These are phyloP conservation scores for Sarocladium kiliense DNA, from an alignment of 2,329 filamentous ascomycete species.

Conservation along the genomic window DNA sequence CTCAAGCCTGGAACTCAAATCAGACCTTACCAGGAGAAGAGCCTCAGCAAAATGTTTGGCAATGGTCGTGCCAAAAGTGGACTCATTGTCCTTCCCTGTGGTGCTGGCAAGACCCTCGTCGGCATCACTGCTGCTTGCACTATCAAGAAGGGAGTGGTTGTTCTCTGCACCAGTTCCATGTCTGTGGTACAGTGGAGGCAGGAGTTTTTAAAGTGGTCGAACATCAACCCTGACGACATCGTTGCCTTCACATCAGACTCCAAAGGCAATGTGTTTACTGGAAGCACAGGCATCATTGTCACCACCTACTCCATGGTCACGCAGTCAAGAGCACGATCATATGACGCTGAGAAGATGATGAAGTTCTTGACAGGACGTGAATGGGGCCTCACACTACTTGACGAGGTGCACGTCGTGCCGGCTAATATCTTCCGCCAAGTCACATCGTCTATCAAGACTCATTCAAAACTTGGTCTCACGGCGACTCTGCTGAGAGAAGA, in stretches of 20 bases:
- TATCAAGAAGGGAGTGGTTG: slow-evolving; percentile 92
- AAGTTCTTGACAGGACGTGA: slow-evolving; percentile 82
- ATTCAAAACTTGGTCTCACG: slow-evolving; percentile 91
- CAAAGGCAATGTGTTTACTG: slow-evolving; percentile 72
- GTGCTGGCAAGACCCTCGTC: slow-evolving; percentile 93
- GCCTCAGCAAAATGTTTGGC: slow-evolving; percentile 98
- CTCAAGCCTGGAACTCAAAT: slow-evolving; percentile 85
- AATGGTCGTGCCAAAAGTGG: slow-evolving; percentile 96
- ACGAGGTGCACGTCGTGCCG: slow-evolving; percentile 97
- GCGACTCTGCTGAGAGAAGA: slow-evolving; percentile 93
- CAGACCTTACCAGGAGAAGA: slow-evolving; percentile 93
- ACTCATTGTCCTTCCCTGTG: slow-evolving; percentile 94
- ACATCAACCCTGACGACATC: slow-evolving; percentile 86
- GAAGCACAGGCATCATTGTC: slow-evolving; percentile 92
- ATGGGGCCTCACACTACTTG: slow-evolving; percentile 95
- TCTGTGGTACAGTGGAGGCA: slow-evolving; percentile 95
- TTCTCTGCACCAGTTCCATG: slow-evolving; percentile 96
- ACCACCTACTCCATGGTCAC: slow-evolving; percentile 99
- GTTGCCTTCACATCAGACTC: slow-evolving; percentile 92
- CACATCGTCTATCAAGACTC: slow-evolving; percentile 86
- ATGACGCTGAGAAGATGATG: slow-evolving; percentile 98
- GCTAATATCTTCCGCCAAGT: slow-evolving; percentile 95
- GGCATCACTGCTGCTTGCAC: slow-evolving; percentile 98
- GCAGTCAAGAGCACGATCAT: slow-evolving; percentile 76
- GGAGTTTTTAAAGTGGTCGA: slow-evolving; percentile 98